Evolutionary conservation across 306 rosid species (phyloP).

Genomic region (Malus asiatica): DNA sequence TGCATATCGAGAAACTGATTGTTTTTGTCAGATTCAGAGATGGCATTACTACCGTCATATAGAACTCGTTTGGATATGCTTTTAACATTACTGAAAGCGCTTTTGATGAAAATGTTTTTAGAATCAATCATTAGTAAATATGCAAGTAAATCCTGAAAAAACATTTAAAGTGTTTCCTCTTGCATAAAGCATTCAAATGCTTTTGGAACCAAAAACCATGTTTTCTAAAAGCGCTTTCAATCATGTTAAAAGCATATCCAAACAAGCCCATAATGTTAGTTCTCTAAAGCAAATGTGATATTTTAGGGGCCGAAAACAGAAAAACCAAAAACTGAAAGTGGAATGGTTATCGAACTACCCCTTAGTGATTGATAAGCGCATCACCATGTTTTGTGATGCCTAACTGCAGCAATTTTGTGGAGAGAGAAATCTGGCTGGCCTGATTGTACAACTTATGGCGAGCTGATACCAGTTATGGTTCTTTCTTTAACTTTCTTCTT

Average conservation of each 20-base stretch:
- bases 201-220: no score
- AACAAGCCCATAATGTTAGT: constrained; percentile 1
- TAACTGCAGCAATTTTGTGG: background rate
- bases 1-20: background rate
- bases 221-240: no score
- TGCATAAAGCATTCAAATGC: no score
- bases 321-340: background rate
- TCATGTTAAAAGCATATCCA: no score
- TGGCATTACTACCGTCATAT: background rate
- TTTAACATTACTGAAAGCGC: no score
- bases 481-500: background rate
- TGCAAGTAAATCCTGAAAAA: no score
- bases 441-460: background rate
- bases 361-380: background rate
- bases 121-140: no score
- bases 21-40: background rate
- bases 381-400: background rate
- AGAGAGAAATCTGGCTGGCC: background rate
- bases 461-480: background rate
- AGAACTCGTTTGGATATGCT: background rate
- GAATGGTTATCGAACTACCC: background rate
- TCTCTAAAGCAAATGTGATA: background rate
- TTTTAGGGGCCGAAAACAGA: background rate
- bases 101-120: no score
- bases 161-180: no score